These are phyloP conservation scores for Phytophthora rubi DNA, from an alignment of 352 stramenopile genomes.

Conservation along the genomic window DNA sequence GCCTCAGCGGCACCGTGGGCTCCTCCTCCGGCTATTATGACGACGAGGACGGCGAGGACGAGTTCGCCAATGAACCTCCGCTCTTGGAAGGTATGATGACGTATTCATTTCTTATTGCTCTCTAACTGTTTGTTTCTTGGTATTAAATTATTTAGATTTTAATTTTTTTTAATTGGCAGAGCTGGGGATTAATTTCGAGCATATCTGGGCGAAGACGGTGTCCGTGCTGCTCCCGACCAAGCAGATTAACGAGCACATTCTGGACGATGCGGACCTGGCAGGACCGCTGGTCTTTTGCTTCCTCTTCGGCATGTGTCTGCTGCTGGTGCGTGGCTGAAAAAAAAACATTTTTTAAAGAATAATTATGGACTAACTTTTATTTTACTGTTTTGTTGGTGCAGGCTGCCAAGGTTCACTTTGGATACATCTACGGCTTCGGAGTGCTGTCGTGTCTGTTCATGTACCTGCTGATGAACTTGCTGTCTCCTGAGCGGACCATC, in stretches of 20 bases:
- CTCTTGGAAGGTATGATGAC: constrained; percentile 90
- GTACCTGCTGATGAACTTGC: constrained; percentile 96
- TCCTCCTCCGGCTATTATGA: constrained; percentile 33
- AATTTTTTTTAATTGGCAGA: constrained; percentile 59
- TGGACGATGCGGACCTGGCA: constrained; percentile 94
- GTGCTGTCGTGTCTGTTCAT: constrained; percentile 96
- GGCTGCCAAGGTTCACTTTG: constrained; percentile 96
- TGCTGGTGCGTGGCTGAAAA: constrained; percentile 73
- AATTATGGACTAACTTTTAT: neutral
- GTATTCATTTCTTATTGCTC: constrained; percentile 9
- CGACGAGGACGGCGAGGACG: constrained; percentile 64
- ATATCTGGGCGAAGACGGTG: constrained; percentile 97
- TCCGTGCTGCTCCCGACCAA: constrained; percentile 95
- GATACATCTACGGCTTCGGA: constrained; percentile 99
- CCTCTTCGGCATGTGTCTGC: constrained; percentile 93
- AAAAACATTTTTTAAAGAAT: neutral
- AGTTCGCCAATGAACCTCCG: constrained; percentile 96
- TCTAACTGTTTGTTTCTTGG: constrained; percentile 4
- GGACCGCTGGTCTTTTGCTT: constrained; percentile 96
- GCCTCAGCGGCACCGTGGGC: constrained; percentile 34
- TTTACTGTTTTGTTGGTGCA: constrained; percentile 26
- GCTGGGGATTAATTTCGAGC: constrained; percentile 97
- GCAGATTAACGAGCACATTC: constrained; percentile 88
- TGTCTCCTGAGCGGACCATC: constrained; percentile 88
- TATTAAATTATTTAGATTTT: neutral